Percentiles rank a stretch among this genome's conserved stretches.
phyloP scores from a whole-genome alignment of 768 basidiomycete genomes.

The Collybia sp. region DNA sequence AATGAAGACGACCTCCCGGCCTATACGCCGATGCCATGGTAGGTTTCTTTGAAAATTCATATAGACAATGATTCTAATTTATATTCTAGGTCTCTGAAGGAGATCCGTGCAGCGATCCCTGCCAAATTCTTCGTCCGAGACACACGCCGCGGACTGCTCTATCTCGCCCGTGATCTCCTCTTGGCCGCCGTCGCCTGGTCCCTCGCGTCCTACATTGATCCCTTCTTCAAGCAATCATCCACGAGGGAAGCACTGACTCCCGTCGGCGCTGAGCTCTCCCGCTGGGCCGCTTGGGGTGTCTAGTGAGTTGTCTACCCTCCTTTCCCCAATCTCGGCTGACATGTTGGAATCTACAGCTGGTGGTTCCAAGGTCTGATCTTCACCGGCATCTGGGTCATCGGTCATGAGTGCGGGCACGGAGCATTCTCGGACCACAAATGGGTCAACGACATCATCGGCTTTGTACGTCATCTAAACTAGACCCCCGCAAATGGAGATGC shows the following conservation, averaged over 20 bases:
- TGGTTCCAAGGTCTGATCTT: constrained; percentile 15
- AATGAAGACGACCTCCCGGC: not conserved
- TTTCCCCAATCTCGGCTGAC: not conserved
- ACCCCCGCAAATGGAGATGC: not conserved
- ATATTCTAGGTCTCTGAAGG: not conserved
- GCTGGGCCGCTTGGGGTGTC: not conserved
- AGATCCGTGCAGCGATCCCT: not conserved
- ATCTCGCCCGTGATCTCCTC: not conserved
- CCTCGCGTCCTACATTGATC: not conserved
- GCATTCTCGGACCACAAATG: constrained; percentile 3
- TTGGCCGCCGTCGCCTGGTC: not conserved
- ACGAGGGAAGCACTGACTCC: not conserved
- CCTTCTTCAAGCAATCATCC: not conserved
- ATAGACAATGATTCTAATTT: not conserved
- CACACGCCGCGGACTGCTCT: not conserved
- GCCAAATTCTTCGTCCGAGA: not conserved
- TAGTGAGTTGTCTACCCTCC: not conserved
- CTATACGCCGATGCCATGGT: not conserved
- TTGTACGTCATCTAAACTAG: not conserved
- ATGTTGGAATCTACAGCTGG: constrained; percentile 4
- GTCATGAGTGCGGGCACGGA: constrained; percentile 10
- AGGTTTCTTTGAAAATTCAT: not conserved
- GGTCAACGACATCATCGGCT: constrained; percentile 5
- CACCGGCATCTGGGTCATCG: constrained; percentile 14
- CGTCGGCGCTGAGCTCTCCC: not conserved